Percentiles rank a stretch among this genome's conserved stretches.
phyloP scores from a whole-genome alignment of 352 stramenopile genomes.

The Phytophthora hybrid region DNA sequence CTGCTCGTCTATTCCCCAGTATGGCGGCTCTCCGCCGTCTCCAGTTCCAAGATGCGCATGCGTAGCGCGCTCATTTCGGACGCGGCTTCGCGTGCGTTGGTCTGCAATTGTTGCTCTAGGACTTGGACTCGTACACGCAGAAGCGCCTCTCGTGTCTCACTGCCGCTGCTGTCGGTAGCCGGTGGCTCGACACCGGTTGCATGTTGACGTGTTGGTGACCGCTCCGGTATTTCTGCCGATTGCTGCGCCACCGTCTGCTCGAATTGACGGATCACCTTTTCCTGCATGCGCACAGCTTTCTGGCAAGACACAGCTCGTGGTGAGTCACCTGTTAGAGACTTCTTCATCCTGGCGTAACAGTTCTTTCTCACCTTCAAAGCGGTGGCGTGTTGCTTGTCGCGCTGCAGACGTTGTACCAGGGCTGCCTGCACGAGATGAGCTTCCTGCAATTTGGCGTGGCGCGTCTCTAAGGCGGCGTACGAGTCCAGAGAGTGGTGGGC shows the following conservation, averaged over 20 bases:
- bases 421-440: constrained; percentile 74
- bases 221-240: constrained; percentile 22
- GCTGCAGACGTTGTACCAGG: constrained; percentile 74
- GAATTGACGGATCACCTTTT: constrained; percentile 84
- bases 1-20: constrained; percentile 26
- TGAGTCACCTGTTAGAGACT: constrained; percentile 4
- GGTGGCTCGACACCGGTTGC: background rate
- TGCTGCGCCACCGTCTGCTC: constrained; percentile 67
- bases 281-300: constrained; percentile 77
- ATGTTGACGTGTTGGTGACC: constrained; percentile 2
- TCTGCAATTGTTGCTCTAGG: constrained; percentile 72
- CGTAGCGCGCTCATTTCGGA: constrained; percentile 68
- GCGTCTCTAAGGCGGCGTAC: constrained; percentile 55
- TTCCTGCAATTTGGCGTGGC: constrained; percentile 69
- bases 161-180: constrained; percentile 4
- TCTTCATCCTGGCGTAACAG: background rate
- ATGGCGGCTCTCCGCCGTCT: constrained; percentile 33
- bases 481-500: constrained; percentile 40
- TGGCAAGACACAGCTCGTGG: constrained; percentile 28
- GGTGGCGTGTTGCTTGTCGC: constrained; percentile 62
- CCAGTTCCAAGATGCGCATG: constrained; percentile 72
- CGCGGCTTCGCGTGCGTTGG: constrained; percentile 68
- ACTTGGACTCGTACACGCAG: constrained; percentile 64
- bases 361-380: constrained; percentile 52
- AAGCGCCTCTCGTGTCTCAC: constrained; percentile 35